Evolutionary conservation across 768 basidiomycete genomes (phyloP).

Genomic region (Lepiota venenata): DNA sequence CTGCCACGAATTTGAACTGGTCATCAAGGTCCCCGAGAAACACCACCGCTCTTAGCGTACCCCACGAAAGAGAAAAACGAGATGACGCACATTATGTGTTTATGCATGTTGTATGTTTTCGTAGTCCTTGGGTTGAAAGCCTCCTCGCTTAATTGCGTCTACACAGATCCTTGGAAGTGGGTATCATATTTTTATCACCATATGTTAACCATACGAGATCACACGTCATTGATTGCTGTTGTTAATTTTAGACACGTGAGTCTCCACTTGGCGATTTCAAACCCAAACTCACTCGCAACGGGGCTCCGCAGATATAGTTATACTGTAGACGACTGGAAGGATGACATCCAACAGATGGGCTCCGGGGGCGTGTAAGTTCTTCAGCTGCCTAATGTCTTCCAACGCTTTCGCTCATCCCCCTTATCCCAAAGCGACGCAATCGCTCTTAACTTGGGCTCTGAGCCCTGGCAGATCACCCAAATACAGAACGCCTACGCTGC

Average conservation of each 20-base stretch:
- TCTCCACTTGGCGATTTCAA: not conserved
- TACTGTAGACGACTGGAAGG: constrained; percentile 34
- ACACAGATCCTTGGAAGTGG: constrained; percentile 44
- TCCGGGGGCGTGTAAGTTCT: constrained; percentile 38
- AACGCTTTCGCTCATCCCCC: constrained; percentile 15
- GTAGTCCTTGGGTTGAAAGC: not conserved
- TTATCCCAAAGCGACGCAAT: constrained; percentile 45
- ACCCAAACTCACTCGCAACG: not conserved
- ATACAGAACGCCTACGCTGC: constrained; percentile 50
- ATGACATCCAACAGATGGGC: constrained; percentile 38
- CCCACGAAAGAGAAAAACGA: constrained; percentile 30
- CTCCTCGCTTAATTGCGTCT: not conserved
- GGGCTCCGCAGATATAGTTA: constrained; percentile 33
- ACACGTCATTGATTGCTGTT: constrained; percentile 5
- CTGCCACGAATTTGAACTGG: not conserved
- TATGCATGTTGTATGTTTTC: constrained; percentile 44
- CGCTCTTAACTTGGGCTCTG: constrained; percentile 59
- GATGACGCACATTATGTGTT: constrained; percentile 47
- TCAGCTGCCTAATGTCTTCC: not conserved
- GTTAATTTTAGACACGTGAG: constrained; percentile 38
- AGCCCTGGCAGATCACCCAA: constrained; percentile 47
- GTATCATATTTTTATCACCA: constrained; percentile 15
- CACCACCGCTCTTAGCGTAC: constrained; percentile 16
- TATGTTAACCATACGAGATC: not conserved
- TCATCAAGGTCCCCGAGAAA: not conserved